Conservation (phyloP, 2,329 filamentous ascomycete genomes). For the Penicillium sp. region DNA sequence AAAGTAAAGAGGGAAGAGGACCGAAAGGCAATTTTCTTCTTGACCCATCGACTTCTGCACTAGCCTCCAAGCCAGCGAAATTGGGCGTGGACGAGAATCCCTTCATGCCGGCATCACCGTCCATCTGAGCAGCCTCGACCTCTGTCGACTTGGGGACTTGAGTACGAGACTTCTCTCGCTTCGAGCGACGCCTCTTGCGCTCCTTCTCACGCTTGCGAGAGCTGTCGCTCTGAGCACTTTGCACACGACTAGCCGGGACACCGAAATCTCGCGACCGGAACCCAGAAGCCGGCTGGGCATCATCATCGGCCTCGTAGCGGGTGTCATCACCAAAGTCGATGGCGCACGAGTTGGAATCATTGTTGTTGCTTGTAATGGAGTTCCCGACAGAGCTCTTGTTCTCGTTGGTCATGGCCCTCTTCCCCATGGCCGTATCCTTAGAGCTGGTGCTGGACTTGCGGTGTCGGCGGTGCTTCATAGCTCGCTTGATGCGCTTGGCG, state of each 20-base stretch:
- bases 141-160: slow-evolving; percentile 10
- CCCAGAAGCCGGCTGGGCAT: slow-evolving; percentile 17
- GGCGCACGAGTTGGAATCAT: slow-evolving; percentile 21
- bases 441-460: slow-evolving; percentile 76
- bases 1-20: slow-evolving; percentile 32
- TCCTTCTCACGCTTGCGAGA: slow-evolving; percentile 20
- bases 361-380: slow-evolving; percentile 22
- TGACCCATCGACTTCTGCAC: slow-evolving; percentile 14
- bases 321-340: slow-evolving; percentile 29
- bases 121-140: neutral
- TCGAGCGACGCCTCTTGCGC: slow-evolving; percentile 20
- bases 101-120: slow-evolving; percentile 7
- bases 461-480: slow-evolving; percentile 66
- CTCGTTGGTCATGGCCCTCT: slow-evolving; percentile 21
- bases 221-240: slow-evolving; percentile 15
- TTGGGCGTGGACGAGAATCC: slow-evolving; percentile 15
- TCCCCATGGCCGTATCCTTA: slow-evolving; percentile 42
- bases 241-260: slow-evolving; percentile 7
- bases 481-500: slow-evolving; percentile 71
- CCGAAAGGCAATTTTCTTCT: slow-evolving; percentile 31
- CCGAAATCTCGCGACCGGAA: slow-evolving; percentile 33
- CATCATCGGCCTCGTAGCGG: slow-evolving; percentile 30
- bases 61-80: slow-evolving; percentile 9
- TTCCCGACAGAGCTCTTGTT: slow-evolving; percentile 22
- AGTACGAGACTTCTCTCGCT: slow-evolving; percentile 13